Evolutionary conservation across 371 early-diverging fungal species (phyloP).

Genomic region (Actinomucor elegans): DNA sequence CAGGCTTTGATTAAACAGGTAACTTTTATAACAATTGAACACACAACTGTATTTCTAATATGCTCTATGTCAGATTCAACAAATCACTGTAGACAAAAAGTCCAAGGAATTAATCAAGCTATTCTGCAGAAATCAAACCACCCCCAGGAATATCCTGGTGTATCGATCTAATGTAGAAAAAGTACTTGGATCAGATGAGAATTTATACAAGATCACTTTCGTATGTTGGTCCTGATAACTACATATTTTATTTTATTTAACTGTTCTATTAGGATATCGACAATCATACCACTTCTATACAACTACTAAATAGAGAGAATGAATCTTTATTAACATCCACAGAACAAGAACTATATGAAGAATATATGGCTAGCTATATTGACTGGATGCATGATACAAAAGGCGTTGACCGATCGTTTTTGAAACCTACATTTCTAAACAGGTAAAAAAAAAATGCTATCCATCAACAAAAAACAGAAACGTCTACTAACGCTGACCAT

Average conservation of each 20-base stretch:
- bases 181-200: slow-evolving; percentile 72
- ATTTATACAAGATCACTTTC: slow-evolving; percentile 80
- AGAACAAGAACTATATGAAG: slow-evolving; percentile 76
- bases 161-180: slow-evolving; percentile 78
- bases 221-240: slow-evolving; percentile 50
- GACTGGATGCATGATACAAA: slow-evolving; percentile 64
- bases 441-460: slow-evolving; percentile 44
- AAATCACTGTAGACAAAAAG: slow-evolving; percentile 3
- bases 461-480: neutral
- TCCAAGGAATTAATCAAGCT: slow-evolving; percentile 9
- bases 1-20: slow-evolving; percentile 75
- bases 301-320: slow-evolving; percentile 70
- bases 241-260: neutral
- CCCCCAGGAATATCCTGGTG: neutral
- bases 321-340: neutral
- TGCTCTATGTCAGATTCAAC: neutral
- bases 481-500: neutral
- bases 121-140: neutral
- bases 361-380: slow-evolving; percentile 86
- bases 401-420: slow-evolving; percentile 48
- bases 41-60: neutral
- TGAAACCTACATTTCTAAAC: slow-evolving; percentile 62
- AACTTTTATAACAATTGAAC: neutral
- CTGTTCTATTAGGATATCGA: slow-evolving; percentile 49
- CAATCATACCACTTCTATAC: slow-evolving; percentile 70